Conservation (phyloP, 2,329 filamentous ascomycete species). For the Cryphonectria nitschkei region DNA sequence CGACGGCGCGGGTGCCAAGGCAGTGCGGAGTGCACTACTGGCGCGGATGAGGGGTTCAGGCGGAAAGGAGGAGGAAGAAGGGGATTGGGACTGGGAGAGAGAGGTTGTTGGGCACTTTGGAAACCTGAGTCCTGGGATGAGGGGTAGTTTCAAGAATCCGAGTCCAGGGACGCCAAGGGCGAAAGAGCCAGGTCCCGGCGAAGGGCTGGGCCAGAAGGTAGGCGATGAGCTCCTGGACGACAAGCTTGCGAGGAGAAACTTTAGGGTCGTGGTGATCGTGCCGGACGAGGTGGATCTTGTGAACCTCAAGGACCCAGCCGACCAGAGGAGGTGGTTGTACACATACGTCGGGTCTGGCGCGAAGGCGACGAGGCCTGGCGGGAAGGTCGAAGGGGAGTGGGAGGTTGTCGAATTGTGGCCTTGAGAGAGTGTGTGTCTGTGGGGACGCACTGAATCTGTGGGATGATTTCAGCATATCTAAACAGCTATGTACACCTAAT, state of each 20-base stretch:
- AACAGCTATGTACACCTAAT: background rate
- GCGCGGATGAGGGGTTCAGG: constrained; percentile 63
- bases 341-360: constrained; percentile 53
- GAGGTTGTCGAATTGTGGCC: constrained; percentile 72
- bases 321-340: constrained; percentile 69
- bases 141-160: constrained; percentile 76
- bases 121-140: constrained; percentile 80
- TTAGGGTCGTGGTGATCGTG: constrained; percentile 80
- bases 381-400: constrained; percentile 59
- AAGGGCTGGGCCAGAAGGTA: constrained; percentile 65
- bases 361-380: constrained; percentile 37
- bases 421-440: constrained; percentile 34
- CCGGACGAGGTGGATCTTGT: constrained; percentile 77
- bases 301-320: constrained; percentile 70
- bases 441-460: too few relatives aligned
- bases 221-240: constrained; percentile 66
- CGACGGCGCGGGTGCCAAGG: constrained; percentile 57
- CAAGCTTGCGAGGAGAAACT: constrained; percentile 70
- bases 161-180: constrained; percentile 66
- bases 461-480: background rate
- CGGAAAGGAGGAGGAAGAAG: constrained; percentile 39
- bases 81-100: constrained; percentile 74
- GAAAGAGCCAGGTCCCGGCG: constrained; percentile 49
- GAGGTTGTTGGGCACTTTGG: constrained; percentile 90
- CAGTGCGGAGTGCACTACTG: constrained; percentile 63